These are phyloP conservation scores for Colletotrichum cordylinicola DNA, from an alignment of 2,329 filamentous ascomycete species.

Conservation along the genomic window DNA sequence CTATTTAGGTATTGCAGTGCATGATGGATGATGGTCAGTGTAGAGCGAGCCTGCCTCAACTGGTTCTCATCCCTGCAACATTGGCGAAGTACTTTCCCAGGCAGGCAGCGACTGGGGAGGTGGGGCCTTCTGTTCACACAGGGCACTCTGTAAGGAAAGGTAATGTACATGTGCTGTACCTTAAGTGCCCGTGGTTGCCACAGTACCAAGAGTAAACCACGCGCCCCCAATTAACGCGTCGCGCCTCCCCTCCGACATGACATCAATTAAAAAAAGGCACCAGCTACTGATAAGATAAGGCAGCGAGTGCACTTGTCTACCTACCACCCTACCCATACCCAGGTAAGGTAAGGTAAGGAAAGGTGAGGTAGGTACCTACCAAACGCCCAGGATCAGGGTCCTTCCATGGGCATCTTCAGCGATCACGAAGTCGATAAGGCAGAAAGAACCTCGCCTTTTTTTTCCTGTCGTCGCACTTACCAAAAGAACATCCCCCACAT, in stretches of 20 bases:
- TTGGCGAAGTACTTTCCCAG: neutral
- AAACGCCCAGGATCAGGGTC: neutral
- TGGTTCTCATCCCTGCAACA: neutral
- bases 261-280: neutral
- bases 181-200: neutral
- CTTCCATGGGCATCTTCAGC: neutral
- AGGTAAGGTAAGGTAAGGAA: neutral
- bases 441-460: neutral
- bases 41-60: neutral
- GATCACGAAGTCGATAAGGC: neutral
- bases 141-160: too few relatives aligned
- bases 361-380: neutral
- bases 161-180: too few relatives aligned
- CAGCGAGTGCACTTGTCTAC: neutral
- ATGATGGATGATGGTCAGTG: neutral
- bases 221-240: slow-evolving; percentile 12
- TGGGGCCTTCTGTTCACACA: too few relatives aligned
- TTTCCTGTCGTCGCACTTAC: neutral
- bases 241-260: neutral
- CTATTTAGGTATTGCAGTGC: neutral
- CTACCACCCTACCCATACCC: neutral
- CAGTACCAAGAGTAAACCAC: neutral
- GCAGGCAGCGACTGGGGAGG: neutral
- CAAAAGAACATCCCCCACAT: neutral
- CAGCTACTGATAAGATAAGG: slow-evolving; percentile 15